Evolutionary conservation across 306 rosid species (phyloP), one percentile per base, ranked within the genome.

Genomic region (Malus asiatica): DNA sequence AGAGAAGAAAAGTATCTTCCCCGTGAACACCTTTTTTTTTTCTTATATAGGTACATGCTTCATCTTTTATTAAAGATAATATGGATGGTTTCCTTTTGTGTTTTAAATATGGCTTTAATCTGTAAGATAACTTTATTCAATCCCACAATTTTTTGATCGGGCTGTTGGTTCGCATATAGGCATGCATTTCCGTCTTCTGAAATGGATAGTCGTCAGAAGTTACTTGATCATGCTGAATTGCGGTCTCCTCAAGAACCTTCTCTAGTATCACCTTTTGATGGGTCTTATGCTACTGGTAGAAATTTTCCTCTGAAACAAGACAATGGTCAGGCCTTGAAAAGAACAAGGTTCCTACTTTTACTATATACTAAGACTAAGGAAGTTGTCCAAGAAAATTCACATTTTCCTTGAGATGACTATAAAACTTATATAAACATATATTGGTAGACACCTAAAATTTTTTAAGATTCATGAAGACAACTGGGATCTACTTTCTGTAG

Each of bases 341-440:
- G 89, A 83, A 79, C 76, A 58, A 84, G 88, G 84, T 88, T 88
- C 71, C 88, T 93, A 58, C 77, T 87, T 79, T 52, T 78, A 76
- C 81, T 75, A n/a, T 23, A 66, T 67, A 75, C 53, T 33, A 71
- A 46, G 67, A 73, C 60, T 33, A 74, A 48, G 68, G 69, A 76
- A 64, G 70, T 19, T 73, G 65, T 65, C 38, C 83, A 7, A 42
- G 78, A 76, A 71, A 53, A 65, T 75, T 66, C 75, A 59, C 71
- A 46, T 71, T 81, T 71, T 71, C 72, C 82, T 79, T 76, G 62
- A 58, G 81, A 67, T 52, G 85, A 84, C 53, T 80, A 74, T 70
- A 84, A 64, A 77, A 85, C 89, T 91, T 90, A 77, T 82, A 74
- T 63, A 55, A 10, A 68, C 62, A 75, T 65, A 38, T 33, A 20